Evolutionary conservation across 441 rosid genomes (phyloP).

Genomic region (Raphanus hybrid): DNA sequence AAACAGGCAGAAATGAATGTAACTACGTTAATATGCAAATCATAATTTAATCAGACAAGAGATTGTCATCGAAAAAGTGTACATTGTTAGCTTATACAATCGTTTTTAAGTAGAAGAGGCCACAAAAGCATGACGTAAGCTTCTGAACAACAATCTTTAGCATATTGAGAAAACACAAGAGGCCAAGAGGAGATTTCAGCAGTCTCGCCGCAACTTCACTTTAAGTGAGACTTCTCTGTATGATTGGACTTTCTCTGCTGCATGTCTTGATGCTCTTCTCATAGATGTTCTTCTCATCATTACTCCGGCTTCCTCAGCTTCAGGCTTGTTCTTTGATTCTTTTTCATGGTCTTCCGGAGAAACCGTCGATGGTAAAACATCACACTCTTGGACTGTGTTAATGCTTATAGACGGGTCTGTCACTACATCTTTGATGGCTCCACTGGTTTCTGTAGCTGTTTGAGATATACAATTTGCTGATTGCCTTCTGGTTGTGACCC

Average conservation of each 20-base stretch:
- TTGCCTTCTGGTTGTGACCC: no score
- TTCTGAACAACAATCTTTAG: conserved; percentile 22
- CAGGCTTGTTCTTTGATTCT: conserved; percentile 31
- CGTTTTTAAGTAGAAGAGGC: not conserved
- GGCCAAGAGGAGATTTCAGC: conserved; percentile 23
- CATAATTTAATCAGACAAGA: not conserved
- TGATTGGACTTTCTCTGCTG: conserved; percentile 59
- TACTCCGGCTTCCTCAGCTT: conserved; percentile 42
- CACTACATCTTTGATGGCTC: no score
- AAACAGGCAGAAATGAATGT: no score
- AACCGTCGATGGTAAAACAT: conserved; percentile 24
- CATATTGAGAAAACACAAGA: conserved; percentile 7
- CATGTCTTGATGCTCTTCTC: conserved; percentile 59
- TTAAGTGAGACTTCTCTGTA: conserved; percentile 64
- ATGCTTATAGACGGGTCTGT: conserved; percentile 32
- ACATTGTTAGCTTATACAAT: not conserved
- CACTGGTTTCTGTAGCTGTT: no score
- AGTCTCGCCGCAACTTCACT: conserved; percentile 58
- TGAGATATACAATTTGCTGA: no score
- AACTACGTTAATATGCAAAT: no score
- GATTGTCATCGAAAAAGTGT: not conserved
- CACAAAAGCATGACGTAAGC: conserved; percentile 22
- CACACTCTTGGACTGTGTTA: conserved; percentile 47
- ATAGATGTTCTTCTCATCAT: conserved; percentile 43
- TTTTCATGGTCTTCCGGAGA: conserved; percentile 26